These are phyloP conservation scores for Coprinellus micaceus DNA, from an alignment of 768 basidiomycete genomes.

Conservation along the genomic window DNA sequence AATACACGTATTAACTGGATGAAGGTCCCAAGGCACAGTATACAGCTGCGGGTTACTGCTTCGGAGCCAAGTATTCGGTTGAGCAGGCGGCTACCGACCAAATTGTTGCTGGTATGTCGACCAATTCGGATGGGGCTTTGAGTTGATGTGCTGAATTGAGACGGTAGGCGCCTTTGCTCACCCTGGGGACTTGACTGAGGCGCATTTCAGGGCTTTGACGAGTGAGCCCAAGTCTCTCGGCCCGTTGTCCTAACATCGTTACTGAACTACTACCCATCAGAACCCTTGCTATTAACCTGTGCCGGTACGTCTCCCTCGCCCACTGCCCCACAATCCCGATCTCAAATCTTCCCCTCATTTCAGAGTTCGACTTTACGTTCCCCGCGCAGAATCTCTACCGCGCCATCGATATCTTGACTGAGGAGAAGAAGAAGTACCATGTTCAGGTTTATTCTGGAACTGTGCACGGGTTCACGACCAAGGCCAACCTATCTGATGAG, in stretches of 20 bases:
- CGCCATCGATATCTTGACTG: slow-evolving; percentile 42
- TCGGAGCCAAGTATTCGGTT: slow-evolving; percentile 46
- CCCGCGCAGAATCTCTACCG: slow-evolving; percentile 34
- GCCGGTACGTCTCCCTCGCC: slow-evolving; percentile 29
- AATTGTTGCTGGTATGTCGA: slow-evolving; percentile 35
- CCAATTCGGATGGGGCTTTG: slow-evolving; percentile 1
- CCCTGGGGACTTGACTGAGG: slow-evolving; percentile 35
- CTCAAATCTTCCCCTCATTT: neutral
- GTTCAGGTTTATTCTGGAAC: slow-evolving; percentile 42
- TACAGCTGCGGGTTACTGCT: slow-evolving; percentile 46
- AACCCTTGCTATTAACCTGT: slow-evolving; percentile 45
- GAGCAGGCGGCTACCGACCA: slow-evolving; percentile 37
- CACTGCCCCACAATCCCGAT: neutral
- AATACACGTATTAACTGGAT: neutral
- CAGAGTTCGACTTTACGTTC: slow-evolving; percentile 45
- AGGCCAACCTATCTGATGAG: slow-evolving; percentile 30
- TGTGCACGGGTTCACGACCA: slow-evolving; percentile 35
- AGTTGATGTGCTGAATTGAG: too few species aligned
- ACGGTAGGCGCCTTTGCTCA: slow-evolving; percentile 40
- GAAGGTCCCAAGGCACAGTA: slow-evolving; percentile 10
- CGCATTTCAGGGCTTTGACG: slow-evolving; percentile 34
- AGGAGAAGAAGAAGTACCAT: slow-evolving; percentile 39
- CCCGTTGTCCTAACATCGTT: neutral
- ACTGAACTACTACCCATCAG: slow-evolving; percentile 23
- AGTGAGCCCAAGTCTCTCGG: slow-evolving; percentile 25